Evolutionary conservation across 768 basidiomycete genomes (phyloP), one percentile per base, ranked within the genome.

Genomic region (Podaxis sp.): DNA sequence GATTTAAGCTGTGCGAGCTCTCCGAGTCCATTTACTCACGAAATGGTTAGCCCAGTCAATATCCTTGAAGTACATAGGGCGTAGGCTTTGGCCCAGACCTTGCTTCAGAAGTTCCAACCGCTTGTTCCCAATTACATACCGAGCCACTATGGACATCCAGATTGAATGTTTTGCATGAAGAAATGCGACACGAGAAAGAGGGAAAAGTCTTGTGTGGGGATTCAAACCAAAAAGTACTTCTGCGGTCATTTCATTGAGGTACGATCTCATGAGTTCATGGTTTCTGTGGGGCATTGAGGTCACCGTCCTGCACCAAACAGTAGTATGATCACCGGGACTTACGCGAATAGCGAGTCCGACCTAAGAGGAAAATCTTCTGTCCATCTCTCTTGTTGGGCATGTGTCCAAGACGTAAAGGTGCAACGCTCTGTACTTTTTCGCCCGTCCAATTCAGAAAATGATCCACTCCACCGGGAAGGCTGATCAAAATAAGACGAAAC

Each of bases 401-500:
- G 28, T 4, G 53, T 36, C 54, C 54, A 55, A 11, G 37, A 55
- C 1, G n/a, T 20, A 3, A 22, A 8, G 5, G 36, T 55, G 33
- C 36, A 20, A 15, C 36, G 54, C 2, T 40, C 36, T 3, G 54
- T 37, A 3, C 22, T 0, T n/a, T 13, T 8, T 22, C 53, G 28
- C 53, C 10, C 11, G 20, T 60, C 60, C 24, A 60, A 22, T 17
- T 41, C 44, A 5, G 52, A 30, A 30, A 22, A 24, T 3, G 6
- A n/a, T 30, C 50, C 51, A 15, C 54, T 52, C 51, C 40, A 53
- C 17, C 41, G 17, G 8, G 28, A 11, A 17, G 51, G 51, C n/a
- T 53, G 51, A 8, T 54, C 30, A 44, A 28, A 60, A 33, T 60
- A 60, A 13, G 38, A 28, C n/a, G 51, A 17, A 20, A 54, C 28